Evolutionary conservation across 805 yeast species (phyloP), one percentile per base, ranked within the genome.

Genomic region (Metschnikowia santaceciliae): DNA sequence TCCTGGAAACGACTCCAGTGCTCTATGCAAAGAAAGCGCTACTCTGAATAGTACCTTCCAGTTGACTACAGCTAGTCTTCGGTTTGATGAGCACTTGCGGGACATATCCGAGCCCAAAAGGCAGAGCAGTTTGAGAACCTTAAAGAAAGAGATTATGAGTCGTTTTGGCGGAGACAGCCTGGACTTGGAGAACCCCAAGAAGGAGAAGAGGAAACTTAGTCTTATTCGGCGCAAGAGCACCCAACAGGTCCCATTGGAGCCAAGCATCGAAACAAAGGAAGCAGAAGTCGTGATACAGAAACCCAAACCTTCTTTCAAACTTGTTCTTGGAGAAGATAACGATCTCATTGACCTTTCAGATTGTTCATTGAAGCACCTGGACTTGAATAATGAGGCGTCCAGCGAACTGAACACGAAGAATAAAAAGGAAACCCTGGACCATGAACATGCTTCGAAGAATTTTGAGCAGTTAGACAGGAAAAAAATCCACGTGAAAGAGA

Each of bases 31-130:
- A 23, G 46, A 22, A 5, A 33, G 46, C n/a, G n/a, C 46, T 4
- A 33, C 46, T 32, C 46, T 42, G 46, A 42, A 42, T 23, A 42
- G 40, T 40, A 34, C 40, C 2, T 44, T 44, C 23, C 47, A 44
- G 17, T 36, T 44, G 13, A 44, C 47, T 6, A 44, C 47, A 4
- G 47, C 47, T 22, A 44, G 47, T 36, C 47, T 44, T 15, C 47
- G 47, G 17, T 44, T 44, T 44, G 47, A 44, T 36, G 47, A 44
- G 34, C 47, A 44, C 32, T 23, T 44, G 22, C 47, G 41, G 17
- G 8, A 32, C 4, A 7, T 36, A 13, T 6, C 47, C 6, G 41
- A 23, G 17, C 40, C 33, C 23, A 34, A 34, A 13, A 26, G 47
- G 14, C 47, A 22, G 22, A 23, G 33, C 47, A 44, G 47, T 36